Evolutionary conservation across 345 rosid species (phyloP).

Genomic region (Barbarea vulgaris): DNA sequence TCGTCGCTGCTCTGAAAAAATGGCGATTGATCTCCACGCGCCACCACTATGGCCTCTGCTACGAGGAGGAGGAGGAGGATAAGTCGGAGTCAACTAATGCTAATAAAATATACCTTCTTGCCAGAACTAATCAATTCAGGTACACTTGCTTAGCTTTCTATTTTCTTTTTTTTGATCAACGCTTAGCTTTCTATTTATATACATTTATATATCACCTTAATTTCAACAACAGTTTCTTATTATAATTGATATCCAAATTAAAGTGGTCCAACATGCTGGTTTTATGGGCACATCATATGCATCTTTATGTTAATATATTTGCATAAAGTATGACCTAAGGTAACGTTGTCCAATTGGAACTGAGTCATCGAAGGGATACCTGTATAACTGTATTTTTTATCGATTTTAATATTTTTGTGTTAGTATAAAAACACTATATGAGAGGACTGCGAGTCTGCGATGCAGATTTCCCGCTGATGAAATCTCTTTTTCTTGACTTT

Average conservation of each 20-base stretch:
- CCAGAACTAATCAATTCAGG: slow-evolving; percentile 67
- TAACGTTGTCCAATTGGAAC: too few species aligned
- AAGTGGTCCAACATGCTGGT: slow-evolving; percentile 37
- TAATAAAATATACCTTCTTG: slow-evolving; percentile 29
- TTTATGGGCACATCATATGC: slow-evolving; percentile 34
- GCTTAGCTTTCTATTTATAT: not conserved
- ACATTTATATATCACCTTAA: not conserved
- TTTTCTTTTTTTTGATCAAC: too few species aligned
- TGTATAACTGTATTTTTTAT: slow-evolving; percentile 19
- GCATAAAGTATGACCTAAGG: not conserved
- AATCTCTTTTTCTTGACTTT: not conserved
- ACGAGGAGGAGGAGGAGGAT: slow-evolving; percentile 34
- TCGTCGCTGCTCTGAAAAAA: slow-evolving; percentile 68
- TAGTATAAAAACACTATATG: slow-evolving; percentile 4
- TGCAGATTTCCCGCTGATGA: slow-evolving; percentile 11
- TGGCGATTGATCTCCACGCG: slow-evolving; percentile 52
- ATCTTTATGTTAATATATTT: slow-evolving; percentile 27
- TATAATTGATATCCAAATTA: not conserved
- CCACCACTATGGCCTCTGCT: slow-evolving; percentile 43
- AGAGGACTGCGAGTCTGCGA: not conserved
- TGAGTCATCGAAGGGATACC: slow-evolving; percentile 17
- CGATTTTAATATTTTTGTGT: not conserved
- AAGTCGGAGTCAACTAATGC: slow-evolving; percentile 16
- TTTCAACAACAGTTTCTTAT: not conserved
- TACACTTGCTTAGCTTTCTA: slow-evolving; percentile 38